Base-by-base conservation (phyloP, 192 early-diverging fungal genomes). In the Podila minutissima region DNA sequence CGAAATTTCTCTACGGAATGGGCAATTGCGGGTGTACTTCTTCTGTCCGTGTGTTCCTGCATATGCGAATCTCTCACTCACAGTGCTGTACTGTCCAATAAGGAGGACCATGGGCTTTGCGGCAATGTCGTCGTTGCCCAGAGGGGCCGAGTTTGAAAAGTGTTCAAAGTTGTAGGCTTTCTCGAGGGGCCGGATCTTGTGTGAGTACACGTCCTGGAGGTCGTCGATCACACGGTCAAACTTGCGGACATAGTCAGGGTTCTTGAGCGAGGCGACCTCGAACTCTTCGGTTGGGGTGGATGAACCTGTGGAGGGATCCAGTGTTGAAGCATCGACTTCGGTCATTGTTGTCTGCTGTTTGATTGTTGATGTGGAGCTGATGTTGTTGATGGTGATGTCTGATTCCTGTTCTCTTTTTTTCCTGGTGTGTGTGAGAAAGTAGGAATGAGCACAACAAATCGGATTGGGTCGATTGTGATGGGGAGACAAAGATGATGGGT, bases 51-150 rank as follows among this genome's bases (percentile, higher is more conserved):
- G 4, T 2, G 26, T 46, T 17, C 26, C 37, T 20, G 32, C 53
- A 55, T 35, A 37, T 38, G 26, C 29, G 46, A 37, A 31, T 0
- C 12, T 49, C 6, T 20, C 29, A 63, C 75, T 37, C 83, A 87
- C 86, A 11, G 93, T 94, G 12, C 90, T 91, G 75, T 96, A 96
- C 81, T 94, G 94, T 26, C 94, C 94, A 69, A 96, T 86, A 29
- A 96, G 84, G 29, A 96, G 75, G 4, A 96, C 91, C 84, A 95
- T 93, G 7, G 94, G 94, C 82, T 94, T 93, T n/a, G 94, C 92
- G 26, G 84, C 87, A 67, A 95, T 92, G 74, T 95, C 94, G 70
- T 92, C 90, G 59, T 91, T 85, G 7, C 91, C 92, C 37, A 93
- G 67, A 13, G 93, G 91, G 31, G 91, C 86, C 26, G 93, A 92